phyloP scores from a whole-genome alignment of 2,329 filamentous ascomycete genomes.

The Sporothrix variecibatus region DNA sequence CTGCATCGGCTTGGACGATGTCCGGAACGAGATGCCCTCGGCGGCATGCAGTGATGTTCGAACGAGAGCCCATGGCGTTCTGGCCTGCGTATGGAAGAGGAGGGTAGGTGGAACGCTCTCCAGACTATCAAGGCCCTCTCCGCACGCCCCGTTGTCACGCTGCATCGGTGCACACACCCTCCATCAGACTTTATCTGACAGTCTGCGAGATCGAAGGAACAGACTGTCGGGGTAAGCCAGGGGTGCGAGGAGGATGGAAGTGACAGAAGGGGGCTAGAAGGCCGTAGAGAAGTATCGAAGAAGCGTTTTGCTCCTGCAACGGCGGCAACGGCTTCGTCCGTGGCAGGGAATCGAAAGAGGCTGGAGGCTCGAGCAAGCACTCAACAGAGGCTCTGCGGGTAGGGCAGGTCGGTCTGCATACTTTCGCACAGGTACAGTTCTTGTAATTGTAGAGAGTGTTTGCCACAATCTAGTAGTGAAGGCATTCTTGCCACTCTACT shows the following conservation, averaged over 20 bases:
- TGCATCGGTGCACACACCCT: conserved; percentile 4
- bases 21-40: conserved; percentile 21
- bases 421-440: neutral
- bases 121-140: neutral
- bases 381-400: neutral
- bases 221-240: conserved; percentile 9
- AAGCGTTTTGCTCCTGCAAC: conserved; percentile 1
- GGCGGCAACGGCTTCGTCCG: conserved; percentile 4
- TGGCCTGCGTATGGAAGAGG: neutral
- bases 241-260: neutral
- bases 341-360: neutral
- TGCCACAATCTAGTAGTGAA: neutral
- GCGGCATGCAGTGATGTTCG: conserved; percentile 1
- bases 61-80: conserved; percentile 23
- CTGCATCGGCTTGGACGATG: conserved; percentile 15
- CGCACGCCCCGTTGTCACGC: neutral
- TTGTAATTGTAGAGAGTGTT: neutral
- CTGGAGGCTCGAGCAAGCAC: neutral
- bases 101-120: neutral
- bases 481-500: too few species aligned
- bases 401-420: neutral
- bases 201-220: conserved; percentile 5
- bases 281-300: neutral
- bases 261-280: neutral
- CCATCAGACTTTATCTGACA: conserved; percentile 1